Conservation (phyloP, 179 eudicot species). For the Nepenthes alata region DNA sequence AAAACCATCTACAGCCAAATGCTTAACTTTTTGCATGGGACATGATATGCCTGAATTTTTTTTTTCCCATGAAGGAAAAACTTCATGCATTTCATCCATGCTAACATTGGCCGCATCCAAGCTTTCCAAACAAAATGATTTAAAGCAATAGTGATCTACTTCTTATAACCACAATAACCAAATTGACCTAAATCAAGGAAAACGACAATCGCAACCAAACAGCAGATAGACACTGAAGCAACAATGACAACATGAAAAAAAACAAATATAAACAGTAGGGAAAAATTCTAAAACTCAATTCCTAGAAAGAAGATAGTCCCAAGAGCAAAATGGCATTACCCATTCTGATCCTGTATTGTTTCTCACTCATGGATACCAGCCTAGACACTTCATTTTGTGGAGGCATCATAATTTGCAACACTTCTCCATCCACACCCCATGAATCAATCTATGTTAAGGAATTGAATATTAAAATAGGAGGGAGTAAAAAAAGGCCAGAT, state of each 20-base stretch:
- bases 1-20: too few relatives aligned
- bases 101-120: too few relatives aligned
- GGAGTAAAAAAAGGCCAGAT: background rate
- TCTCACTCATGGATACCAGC: slow-evolving; percentile 40
- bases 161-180: too few relatives aligned
- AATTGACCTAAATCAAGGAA: too few relatives aligned
- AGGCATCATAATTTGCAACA: slow-evolving; percentile 55
- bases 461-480: background rate
- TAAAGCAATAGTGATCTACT: too few relatives aligned
- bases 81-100: too few relatives aligned
- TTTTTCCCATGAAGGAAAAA: too few relatives aligned
- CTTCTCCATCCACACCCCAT: slow-evolving; percentile 86
- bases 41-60: too few relatives aligned
- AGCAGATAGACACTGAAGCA: too few relatives aligned
- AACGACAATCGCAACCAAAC: too few relatives aligned
- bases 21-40: too few relatives aligned
- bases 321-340: slow-evolving; percentile 33
- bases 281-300: background rate
- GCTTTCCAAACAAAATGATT: too few relatives aligned
- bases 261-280: background rate
- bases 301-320: slow-evolving; percentile 1
- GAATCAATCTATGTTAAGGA: slow-evolving; percentile 57
- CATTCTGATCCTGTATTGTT: slow-evolving; percentile 40
- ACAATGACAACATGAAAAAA: slow-evolving; percentile 1
- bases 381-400: slow-evolving; percentile 53